These are phyloP conservation scores for Cyclocybe cylindracea DNA, from an alignment of 768 basidiomycete genomes.

Conservation along the genomic window DNA sequence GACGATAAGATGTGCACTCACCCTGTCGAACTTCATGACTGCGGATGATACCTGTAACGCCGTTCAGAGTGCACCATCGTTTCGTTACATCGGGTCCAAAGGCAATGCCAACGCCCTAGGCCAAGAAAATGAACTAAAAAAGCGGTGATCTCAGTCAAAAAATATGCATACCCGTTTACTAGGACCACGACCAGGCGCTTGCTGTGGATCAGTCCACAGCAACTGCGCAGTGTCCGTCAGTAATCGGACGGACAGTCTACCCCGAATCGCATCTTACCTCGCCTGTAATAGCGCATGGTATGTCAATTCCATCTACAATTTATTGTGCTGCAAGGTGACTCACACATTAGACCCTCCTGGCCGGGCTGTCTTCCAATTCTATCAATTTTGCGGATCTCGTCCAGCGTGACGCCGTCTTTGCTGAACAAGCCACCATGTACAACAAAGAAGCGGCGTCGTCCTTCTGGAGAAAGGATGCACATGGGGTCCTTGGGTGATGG, in stretches of 20 bases:
- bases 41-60: constrained; percentile 86
- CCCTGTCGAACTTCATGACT: constrained; percentile 97
- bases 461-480: constrained; percentile 80
- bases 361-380: constrained; percentile 91
- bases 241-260: constrained; percentile 3
- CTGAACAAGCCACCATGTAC: constrained; percentile 97
- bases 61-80: constrained; percentile 86
- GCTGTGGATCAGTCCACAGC: constrained; percentile 97
- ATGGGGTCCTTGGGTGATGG: constrained; percentile 39
- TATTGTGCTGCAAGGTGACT: constrained; percentile 29
- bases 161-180: constrained; percentile 79
- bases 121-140: constrained; percentile 11
- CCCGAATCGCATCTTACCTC: constrained; percentile 47
- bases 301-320: constrained; percentile 9
- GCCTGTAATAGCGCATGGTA: constrained; percentile 37
- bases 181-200: constrained; percentile 84
- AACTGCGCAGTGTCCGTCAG: constrained; percentile 45
- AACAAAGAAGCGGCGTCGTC: constrained; percentile 87
- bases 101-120: constrained; percentile 88
- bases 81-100: constrained; percentile 96
- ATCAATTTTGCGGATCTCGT: constrained; percentile 87
- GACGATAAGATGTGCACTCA: constrained; percentile 29
- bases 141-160: background rate
- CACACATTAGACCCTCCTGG: constrained; percentile 94
- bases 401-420: constrained; percentile 91